phyloP scores from a whole-genome alignment of 176 grass and related monocot genomes.

The Ensete glaucum region DNA sequence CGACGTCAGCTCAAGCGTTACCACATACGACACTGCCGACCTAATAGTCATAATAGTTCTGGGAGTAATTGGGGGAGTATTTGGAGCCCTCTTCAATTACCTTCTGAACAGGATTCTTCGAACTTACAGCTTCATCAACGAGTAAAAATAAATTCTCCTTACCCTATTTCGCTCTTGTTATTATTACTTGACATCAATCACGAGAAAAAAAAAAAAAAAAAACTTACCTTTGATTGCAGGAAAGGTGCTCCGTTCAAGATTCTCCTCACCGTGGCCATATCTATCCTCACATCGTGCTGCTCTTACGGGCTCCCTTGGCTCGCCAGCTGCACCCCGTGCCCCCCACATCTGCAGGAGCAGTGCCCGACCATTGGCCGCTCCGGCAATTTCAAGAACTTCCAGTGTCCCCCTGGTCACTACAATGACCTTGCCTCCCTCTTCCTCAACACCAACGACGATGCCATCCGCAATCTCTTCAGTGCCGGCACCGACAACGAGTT shows the following conservation, averaged over 20 bases:
- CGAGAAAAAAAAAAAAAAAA: no score
- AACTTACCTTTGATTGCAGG: constrained; percentile 21
- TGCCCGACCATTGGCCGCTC: constrained; percentile 80
- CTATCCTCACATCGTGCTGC: constrained; percentile 69
- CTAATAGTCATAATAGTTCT: constrained; percentile 61
- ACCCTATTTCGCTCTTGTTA: neutral
- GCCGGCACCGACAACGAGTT: constrained; percentile 63
- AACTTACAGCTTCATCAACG: constrained; percentile 80
- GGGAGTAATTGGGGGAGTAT: constrained; percentile 71
- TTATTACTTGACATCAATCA: neutral
- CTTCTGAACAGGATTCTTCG: constrained; percentile 66
- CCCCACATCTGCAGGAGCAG: constrained; percentile 31
- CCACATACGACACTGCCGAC: constrained; percentile 48
- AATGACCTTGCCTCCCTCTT: constrained; percentile 89
- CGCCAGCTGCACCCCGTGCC: constrained; percentile 53
- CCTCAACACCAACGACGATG: constrained; percentile 93
- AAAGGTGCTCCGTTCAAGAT: constrained; percentile 87
- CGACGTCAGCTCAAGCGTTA: constrained; percentile 60
- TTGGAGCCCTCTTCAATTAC: constrained; percentile 79
- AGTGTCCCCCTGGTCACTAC: constrained; percentile 75
- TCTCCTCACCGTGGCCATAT: constrained; percentile 64
- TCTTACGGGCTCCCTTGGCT: constrained; percentile 90
- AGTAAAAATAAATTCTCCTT: constrained; percentile 40
- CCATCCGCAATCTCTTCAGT: constrained; percentile 89
- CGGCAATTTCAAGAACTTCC: constrained; percentile 86